Conservation (phyloP, 1,284 basidiomycete genomes). For the Marasmius oreades region DNA sequence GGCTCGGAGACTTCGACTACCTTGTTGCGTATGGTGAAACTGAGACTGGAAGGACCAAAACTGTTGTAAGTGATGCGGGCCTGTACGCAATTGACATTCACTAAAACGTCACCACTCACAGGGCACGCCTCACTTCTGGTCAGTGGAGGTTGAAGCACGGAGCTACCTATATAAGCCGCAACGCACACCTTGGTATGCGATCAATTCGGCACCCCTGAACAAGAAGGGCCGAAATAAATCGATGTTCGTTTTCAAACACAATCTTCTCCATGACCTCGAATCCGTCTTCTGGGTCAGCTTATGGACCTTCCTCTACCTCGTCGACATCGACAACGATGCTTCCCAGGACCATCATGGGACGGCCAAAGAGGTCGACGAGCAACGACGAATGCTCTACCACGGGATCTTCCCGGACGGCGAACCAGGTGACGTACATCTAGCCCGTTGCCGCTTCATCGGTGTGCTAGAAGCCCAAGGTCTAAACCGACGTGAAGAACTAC, state of each 20-base stretch:
- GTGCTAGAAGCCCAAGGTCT: too few species aligned
- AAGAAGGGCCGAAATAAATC: background rate
- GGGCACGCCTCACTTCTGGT: background rate
- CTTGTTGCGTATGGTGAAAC: background rate
- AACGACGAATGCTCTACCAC: background rate
- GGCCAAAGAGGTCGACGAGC: background rate
- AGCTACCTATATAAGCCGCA: background rate
- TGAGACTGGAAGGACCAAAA: background rate
- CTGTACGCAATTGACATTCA: background rate
- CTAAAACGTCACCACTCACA: background rate
- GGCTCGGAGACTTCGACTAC: background rate
- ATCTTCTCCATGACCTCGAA: background rate
- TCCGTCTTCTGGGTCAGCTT: background rate
- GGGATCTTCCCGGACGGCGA: background rate
- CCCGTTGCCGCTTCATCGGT: background rate
- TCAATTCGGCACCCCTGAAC: background rate
- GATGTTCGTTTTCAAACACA: background rate
- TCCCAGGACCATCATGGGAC: background rate
- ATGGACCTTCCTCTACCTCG: background rate
- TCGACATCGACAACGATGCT: background rate
- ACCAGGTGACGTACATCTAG: background rate
- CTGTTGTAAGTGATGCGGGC: background rate
- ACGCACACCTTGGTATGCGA: background rate
- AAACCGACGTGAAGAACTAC: too few species aligned
- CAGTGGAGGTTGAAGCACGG: background rate